These are phyloP conservation scores for Coffea eugenioides DNA, from an alignment of 257 asterid genomes.

Conservation along the genomic window DNA sequence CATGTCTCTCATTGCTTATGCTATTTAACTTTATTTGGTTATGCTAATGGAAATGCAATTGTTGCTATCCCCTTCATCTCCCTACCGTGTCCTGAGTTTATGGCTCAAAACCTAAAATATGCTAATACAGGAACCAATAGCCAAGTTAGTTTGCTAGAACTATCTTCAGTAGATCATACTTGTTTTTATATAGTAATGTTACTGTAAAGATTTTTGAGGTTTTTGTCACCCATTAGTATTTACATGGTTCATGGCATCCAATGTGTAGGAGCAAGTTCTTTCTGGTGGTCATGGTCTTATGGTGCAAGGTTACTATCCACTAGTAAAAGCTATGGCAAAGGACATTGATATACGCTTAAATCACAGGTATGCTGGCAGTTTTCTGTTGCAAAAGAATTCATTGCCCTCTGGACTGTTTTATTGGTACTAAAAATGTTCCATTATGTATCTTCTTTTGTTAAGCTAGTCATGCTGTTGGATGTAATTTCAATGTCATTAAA, in stretches of 20 bases:
- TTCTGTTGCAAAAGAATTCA: neutral
- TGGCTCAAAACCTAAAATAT: neutral
- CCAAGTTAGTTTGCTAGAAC: neutral
- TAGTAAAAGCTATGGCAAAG: constrained; percentile 66
- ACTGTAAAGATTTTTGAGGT: neutral
- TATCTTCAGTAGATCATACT: neutral
- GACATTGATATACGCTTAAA: constrained; percentile 81
- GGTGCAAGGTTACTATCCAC: constrained; percentile 95
- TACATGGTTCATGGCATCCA: constrained; percentile 4
- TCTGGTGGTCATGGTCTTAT: constrained; percentile 99
- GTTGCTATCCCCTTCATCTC: neutral
- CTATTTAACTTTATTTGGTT: neutral
- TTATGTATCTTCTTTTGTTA: neutral
- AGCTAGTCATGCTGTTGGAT: constrained; percentile 4
- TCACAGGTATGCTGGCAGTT: constrained; percentile 60
- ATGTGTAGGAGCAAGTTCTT: constrained; percentile 83
- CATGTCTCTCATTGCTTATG: neutral
- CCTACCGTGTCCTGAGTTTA: neutral
- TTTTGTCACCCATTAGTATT: neutral
- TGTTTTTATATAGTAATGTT: neutral
- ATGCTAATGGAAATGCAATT: neutral
- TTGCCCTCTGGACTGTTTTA: neutral
- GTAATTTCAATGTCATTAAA: neutral
- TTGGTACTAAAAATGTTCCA: no score
- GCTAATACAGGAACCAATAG: neutral